Base-by-base conservation (phyloP, 164 flowering plant genomes). In the Brasenia schreberi region DNA sequence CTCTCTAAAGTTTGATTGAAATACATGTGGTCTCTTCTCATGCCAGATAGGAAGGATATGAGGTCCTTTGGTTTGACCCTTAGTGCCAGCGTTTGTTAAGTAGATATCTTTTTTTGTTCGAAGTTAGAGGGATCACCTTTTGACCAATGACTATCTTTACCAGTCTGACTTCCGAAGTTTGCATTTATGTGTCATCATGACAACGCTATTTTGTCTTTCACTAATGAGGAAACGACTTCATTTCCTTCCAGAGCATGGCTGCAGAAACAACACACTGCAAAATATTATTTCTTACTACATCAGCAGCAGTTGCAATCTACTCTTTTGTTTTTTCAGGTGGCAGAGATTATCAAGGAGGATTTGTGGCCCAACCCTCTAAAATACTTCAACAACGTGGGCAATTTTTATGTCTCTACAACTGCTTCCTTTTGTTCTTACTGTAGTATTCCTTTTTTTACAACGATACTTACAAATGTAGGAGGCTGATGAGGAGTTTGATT, bases 351-450 rank as follows among this genome's bases (percentile, higher is more conserved):
- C 42, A 82, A 79, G 80, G 85, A 82, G 67, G 85, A 82, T 66
- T 66, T 82, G 45, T 82, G 85, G 85, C 81, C 83, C 43, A 78
- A 82, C 68, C 85, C 85, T 66, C 79, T 82, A 68, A 80, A 70
- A 70, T 82, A 78, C 74, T 79, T 82, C 66, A 78, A 75, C 75
- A 82, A 77, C 71, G 85, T 82, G 71, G 69, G 59, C 49, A 59
- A 56, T 65, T 43, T n/a, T 43, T 58, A 27, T 9, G 1, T 45
- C 3, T n/a, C 10, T 7, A 10, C 64, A 27, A 27, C 12, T 62
- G 72, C 63, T 43, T 61, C 5, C 19, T 7, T 61, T 27, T 63
- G n/a, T 64, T 65, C 42, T 23, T 49, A 42, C 6, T 59, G 9
- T 60, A 16, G 19, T 42, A 42, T 64, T 19, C 18, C 7, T 19